Base-by-base conservation (phyloP, 164 flowering plant species). In the Magnolia officinalis region DNA sequence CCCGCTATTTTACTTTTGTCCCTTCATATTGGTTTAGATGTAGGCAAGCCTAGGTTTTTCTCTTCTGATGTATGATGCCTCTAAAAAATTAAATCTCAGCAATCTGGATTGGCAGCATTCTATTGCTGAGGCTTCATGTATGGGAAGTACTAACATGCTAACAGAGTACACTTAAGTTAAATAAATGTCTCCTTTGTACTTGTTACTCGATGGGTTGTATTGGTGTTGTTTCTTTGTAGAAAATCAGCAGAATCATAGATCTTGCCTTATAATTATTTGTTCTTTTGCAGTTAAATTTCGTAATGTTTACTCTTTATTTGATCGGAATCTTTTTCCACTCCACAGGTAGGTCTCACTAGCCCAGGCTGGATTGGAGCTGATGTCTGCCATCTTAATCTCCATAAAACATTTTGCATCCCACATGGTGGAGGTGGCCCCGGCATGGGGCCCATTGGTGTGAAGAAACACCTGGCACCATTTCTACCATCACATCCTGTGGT, bases 341-440 rank as follows among this genome's bases (percentile, higher is more conserved):
- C 78, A 13, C 87, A 96, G 99, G 99, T 94, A 45, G 99, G 99
- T 81, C 80, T 96, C 72, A 96, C 99, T 52, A 96, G 97, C 83
- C 99, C 98, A 26, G 99, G 99, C 51, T 92, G 84, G 76, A 96
- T 96, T 72, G 99, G 99, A 68, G 99, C 99, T 6, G 99, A 96
- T 85, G 99, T 96, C 78, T 96, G 99, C 84, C 99, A 96, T 90
- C 93, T 96, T 74, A 96, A 96, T 86, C 98, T 96, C 76, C 99
- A 96, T 74, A 96, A 96, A 80, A 96, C 99, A 71, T 96, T 96
- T 82, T 96, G 99, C 85, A 94, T 96, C 81, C 99, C 99, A 1
- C 99, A 96, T 83, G 99, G 99, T 81, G 99, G 99, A 67, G 99
- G 99, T 61, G 99, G 98, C 76, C 99, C 98, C 63, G 99, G 99